phyloP scores from a whole-genome alignment of 306 rosid genomes.

The Prunus campanulata region DNA sequence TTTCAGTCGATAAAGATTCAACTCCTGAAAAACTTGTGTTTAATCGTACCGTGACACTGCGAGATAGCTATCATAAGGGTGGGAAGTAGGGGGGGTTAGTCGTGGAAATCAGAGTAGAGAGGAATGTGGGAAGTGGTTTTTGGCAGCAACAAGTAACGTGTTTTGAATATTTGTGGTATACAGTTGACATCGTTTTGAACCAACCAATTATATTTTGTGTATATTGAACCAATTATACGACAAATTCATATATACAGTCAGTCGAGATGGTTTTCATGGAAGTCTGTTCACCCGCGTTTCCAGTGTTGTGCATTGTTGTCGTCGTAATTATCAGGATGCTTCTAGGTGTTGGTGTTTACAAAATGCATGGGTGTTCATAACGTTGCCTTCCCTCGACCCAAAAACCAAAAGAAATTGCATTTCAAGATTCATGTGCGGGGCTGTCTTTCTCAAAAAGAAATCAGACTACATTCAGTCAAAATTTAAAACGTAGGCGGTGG shows the following conservation, averaged over 20 bases:
- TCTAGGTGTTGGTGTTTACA: too few relatives aligned
- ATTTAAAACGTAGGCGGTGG: too few relatives aligned
- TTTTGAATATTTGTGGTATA: background rate
- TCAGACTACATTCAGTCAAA: too few relatives aligned
- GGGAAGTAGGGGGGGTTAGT: constrained; percentile 47
- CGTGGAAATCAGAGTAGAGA: background rate
- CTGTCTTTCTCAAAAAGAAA: too few relatives aligned
- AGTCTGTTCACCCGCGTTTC: too few relatives aligned
- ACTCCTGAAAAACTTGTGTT: constrained; percentile 78
- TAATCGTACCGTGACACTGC: constrained; percentile 80
- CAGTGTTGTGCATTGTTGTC: too few relatives aligned
- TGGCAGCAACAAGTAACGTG: background rate
- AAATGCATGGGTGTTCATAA: too few relatives aligned
- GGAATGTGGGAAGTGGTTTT: background rate
- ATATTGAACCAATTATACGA: constrained; percentile 2
- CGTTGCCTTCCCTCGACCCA: too few relatives aligned
- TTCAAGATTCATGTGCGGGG: too few relatives aligned
- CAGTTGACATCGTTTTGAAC: background rate
- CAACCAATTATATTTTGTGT: background rate
- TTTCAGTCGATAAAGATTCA: constrained; percentile 79
- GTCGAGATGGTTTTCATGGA: too few relatives aligned
- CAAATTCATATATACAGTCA: background rate
- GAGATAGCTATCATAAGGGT: constrained; percentile 67
- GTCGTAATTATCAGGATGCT: too few relatives aligned
- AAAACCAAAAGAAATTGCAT: too few relatives aligned